Base-by-base conservation (phyloP, 345 rosid genomes). In the Linum lewisii region DNA sequence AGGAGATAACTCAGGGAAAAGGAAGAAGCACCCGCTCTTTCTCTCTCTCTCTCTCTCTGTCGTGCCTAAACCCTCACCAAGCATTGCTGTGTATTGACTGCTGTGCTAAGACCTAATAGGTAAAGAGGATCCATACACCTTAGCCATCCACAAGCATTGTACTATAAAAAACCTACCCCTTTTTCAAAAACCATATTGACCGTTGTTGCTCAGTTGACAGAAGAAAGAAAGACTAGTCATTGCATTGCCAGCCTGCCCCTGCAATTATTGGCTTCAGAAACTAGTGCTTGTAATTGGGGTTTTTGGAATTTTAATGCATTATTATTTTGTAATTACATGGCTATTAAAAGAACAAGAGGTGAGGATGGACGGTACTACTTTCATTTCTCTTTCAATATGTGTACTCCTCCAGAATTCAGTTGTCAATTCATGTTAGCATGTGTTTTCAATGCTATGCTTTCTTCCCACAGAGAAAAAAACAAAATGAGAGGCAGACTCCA, bases 401-500 rank as follows among this genome's bases (percentile, higher is more conserved):
- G 16, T 8, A 7, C 19, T 51, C 36, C 20, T 34, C 23, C 50
- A 26, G n/a, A 15, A 29, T 32, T 34, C 65, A 62, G 58, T 62
- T 36, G 65, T 62, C 65, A 62, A 52, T 52, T 62, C 57, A 53
- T 21, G 7, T 4, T 51, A n/a, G n/a, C n/a, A 7, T 4, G 15
- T 34, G 21, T 14, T 22, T 29, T 52, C 11, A 16, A 32, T 51
- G 65, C 65, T n/a, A 7, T n/a, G n/a, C 24, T 32, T 62, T 57
- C 25, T 57, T 24, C 23, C 57, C 58, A 51, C 50, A 56, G 65
- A 62, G 65, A 62, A 26, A 26, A 24, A 36, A 44, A 6, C n/a
- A n/a, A n/a, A n/a, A 29, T 10, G 57, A 67, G 34, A 61, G n/a
- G 71, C 62, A 6, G 60, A 24, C 5, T 22, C 56, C 21, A n/a